These are phyloP conservation scores for Capsella rubella DNA, from an alignment of 441 rosid genomes.

Conservation along the genomic window DNA sequence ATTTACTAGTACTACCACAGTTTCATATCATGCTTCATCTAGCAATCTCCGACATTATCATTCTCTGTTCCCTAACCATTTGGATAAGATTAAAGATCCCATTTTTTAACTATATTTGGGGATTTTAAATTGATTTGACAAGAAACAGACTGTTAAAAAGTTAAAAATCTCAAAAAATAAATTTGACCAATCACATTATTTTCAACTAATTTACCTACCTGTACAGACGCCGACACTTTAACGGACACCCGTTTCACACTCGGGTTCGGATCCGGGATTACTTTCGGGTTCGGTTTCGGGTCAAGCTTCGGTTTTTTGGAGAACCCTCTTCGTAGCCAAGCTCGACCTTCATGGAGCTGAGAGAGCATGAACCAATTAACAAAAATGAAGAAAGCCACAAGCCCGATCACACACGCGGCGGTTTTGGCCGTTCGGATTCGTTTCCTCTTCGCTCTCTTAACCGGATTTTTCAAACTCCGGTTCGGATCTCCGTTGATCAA, in stretches of 20 bases:
- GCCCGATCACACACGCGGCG: constrained; percentile 49
- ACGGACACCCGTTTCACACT: constrained; percentile 46
- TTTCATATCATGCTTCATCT: too few species aligned
- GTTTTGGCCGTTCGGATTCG: constrained; percentile 59
- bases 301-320: constrained; percentile 38
- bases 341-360: constrained; percentile 63
- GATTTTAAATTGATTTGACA: constrained; percentile 30
- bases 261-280: constrained; percentile 15
- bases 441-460: constrained; percentile 53
- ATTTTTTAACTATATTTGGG: background rate
- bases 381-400: constrained; percentile 72
- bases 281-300: constrained; percentile 30
- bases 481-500: constrained; percentile 42
- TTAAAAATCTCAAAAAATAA: background rate
- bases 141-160: constrained; percentile 1
- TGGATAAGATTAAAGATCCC: background rate
- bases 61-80: background rate
- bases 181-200: constrained; percentile 2
- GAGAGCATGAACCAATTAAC: constrained; percentile 77
- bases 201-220: constrained; percentile 65
- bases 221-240: constrained; percentile 48
- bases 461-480: constrained; percentile 45
- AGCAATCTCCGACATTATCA: too few species aligned
- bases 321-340: constrained; percentile 44
- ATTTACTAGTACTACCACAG: too few species aligned